These are phyloP conservation scores for Parachlorella kessleri DNA, from an alignment of 139 green algal genomes.

Conservation along the genomic window DNA sequence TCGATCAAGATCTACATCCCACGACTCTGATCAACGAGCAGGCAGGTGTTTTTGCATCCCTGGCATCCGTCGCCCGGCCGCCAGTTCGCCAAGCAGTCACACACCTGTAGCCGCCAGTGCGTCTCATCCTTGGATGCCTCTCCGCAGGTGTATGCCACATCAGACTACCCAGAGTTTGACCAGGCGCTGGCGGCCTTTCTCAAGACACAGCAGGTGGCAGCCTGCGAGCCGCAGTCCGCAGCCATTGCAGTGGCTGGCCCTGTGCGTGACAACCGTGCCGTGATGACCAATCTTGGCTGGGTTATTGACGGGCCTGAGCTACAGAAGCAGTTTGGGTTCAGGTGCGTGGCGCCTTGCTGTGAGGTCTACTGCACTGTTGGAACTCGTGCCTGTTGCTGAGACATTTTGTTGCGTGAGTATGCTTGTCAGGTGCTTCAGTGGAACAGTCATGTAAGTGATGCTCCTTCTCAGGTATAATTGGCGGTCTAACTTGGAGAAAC, in stretches of 20 bases:
- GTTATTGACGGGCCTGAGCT: constrained; percentile 68
- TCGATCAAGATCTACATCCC: constrained; percentile 33
- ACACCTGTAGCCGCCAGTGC: background rate
- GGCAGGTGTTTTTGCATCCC: background rate
- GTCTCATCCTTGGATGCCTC: background rate
- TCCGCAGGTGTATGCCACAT: constrained; percentile 68
- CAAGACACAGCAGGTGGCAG: constrained; percentile 12
- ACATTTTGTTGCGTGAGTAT: no score
- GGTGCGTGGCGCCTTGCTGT: background rate
- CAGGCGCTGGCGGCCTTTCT: constrained; percentile 56
- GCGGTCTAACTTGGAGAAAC: no score
- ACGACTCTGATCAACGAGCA: constrained; percentile 34
- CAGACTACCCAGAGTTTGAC: constrained; percentile 57
- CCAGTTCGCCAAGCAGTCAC: background rate
- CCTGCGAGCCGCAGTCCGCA: constrained; percentile 36
- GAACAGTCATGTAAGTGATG: no score
- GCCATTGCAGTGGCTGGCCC: constrained; percentile 84
- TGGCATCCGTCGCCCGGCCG: background rate
- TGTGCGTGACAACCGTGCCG: constrained; percentile 73
- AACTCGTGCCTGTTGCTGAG: no score
- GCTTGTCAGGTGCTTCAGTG: no score
- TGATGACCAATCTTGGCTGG: constrained; percentile 93
- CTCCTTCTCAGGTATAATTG: no score
- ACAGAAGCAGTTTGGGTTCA: constrained; percentile 52
- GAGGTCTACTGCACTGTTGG: no score